A percentile compares a stretch with the other conserved stretches of the same genome.
Conservation (phyloP, 495 filamentous ascomycete species). For the Massariosphaeria phaeospora region DNA sequence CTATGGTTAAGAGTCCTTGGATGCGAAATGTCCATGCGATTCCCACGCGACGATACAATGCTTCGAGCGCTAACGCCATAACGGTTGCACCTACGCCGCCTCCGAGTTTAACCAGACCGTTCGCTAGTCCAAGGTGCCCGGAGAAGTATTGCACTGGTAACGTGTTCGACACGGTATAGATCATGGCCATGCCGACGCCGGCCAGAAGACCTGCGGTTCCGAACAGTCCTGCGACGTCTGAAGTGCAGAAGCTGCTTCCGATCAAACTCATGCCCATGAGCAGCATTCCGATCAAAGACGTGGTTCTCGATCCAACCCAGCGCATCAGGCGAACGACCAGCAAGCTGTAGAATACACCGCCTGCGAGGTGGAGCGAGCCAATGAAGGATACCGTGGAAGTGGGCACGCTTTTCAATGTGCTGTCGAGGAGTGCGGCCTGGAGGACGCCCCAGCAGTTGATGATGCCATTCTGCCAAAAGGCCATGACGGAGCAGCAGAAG, state of each 20-base stretch:
- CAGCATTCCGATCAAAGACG: slow-evolving; percentile 45
- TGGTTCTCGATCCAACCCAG: slow-evolving; percentile 45
- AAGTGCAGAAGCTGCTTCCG: slow-evolving; percentile 47
- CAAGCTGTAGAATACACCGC: slow-evolving; percentile 48
- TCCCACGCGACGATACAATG: slow-evolving; percentile 45
- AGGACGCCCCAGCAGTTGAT: slow-evolving; percentile 56
- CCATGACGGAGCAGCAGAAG: slow-evolving; percentile 46
- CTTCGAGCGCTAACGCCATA: slow-evolving; percentile 48
- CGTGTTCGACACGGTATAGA: slow-evolving; percentile 41
- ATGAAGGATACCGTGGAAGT: slow-evolving; percentile 51
- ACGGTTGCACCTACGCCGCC: slow-evolving; percentile 53
- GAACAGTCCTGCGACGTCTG: slow-evolving; percentile 51
- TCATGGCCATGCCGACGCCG: slow-evolving; percentile 44
- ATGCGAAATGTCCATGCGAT: slow-evolving; percentile 53
- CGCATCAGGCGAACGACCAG: slow-evolving; percentile 49
- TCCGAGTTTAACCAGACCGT: slow-evolving; percentile 52
- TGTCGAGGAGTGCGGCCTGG: slow-evolving; percentile 50
- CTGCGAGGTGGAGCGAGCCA: slow-evolving; percentile 48
- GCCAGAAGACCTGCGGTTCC: slow-evolving; percentile 52
- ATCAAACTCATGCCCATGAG: slow-evolving; percentile 49
- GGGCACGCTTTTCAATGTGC: slow-evolving; percentile 36
- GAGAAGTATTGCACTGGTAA: slow-evolving; percentile 54
- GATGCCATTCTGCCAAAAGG: slow-evolving; percentile 53
- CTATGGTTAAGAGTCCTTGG: slow-evolving; percentile 46
- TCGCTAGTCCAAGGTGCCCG: slow-evolving; percentile 51